Percentiles rank a stretch among this genome's conserved stretches.
Evolutionary conservation across 768 basidiomycete genomes (phyloP).

Genomic region (Termitomyces sp.): DNA sequence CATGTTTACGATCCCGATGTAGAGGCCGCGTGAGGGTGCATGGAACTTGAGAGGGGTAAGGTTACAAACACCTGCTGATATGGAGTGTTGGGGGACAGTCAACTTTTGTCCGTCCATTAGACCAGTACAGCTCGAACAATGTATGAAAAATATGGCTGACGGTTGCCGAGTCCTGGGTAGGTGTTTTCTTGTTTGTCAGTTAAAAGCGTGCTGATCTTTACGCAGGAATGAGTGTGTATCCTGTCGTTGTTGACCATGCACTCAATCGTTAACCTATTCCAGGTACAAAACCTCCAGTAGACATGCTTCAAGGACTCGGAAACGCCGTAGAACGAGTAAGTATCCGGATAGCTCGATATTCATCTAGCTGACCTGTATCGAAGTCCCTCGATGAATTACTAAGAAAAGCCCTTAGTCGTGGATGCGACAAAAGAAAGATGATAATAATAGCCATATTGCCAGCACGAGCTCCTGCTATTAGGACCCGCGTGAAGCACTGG

Average conservation of each 20-base stretch:
- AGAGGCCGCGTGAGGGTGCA: conserved; percentile 18
- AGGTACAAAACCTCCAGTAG: conserved; percentile 1
- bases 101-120: conserved; percentile 3
- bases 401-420: neutral
- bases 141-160: conserved; percentile 1
- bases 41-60: conserved; percentile 23
- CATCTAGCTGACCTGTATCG: neutral
- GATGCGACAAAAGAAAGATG: conserved; percentile 6
- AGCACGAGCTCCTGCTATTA: conserved; percentile 36
- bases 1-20: neutral
- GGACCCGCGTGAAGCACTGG: conserved; percentile 47
- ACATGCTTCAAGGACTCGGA: conserved; percentile 3
- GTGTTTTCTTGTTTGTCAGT: neutral
- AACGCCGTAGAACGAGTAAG: conserved; percentile 9
- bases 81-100: conserved; percentile 18
- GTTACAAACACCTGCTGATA: conserved; percentile 11
- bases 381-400: conserved; percentile 7
- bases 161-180: conserved; percentile 3
- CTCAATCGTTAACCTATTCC: neutral
- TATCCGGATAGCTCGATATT: neutral
- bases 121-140: neutral
- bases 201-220: neutral
- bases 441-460: conserved; percentile 53
- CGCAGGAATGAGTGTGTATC: conserved; percentile 10
- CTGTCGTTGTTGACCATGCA: neutral